Conservation (phyloP, 176 grass and related monocot genomes). For the Carex pumila region DNA sequence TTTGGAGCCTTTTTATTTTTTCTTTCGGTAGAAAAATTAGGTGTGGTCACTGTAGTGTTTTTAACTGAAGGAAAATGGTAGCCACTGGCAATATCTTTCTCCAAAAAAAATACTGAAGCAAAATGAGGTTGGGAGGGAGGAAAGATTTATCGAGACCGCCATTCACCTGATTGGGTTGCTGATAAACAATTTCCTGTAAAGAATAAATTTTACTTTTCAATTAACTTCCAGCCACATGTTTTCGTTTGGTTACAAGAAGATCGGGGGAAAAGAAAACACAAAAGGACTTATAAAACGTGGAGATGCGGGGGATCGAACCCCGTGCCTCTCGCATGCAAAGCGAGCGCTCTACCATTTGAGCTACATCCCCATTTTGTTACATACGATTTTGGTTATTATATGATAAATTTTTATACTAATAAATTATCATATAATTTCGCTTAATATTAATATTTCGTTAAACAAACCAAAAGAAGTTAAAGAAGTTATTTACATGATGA, state of each 20-base stretch:
- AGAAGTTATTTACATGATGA: too few species aligned
- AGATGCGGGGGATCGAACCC: slow-evolving; percentile 60
- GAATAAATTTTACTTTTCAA: background rate
- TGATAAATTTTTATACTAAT: too few species aligned
- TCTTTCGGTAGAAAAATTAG: background rate
- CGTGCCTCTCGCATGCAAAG: slow-evolving; percentile 66
- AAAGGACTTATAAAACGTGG: background rate
- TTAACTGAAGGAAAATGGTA: background rate
- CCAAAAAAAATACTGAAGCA: background rate
- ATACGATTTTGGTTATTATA: too few species aligned
- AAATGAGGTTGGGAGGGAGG: background rate
- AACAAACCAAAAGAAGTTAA: too few species aligned
- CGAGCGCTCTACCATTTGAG: slow-evolving; percentile 61
- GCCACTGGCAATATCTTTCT: background rate
- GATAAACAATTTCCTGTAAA: background rate
- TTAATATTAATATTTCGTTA: too few species aligned
- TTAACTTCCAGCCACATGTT: background rate
- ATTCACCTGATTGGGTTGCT: background rate
- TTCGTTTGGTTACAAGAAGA: background rate
- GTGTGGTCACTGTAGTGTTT: background rate
- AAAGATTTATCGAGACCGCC: background rate
- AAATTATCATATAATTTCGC: too few species aligned
- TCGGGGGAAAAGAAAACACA: background rate
- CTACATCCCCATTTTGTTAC: slow-evolving; percentile 13
- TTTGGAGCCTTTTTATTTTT: background rate